phyloP scores from a whole-genome alignment of 768 basidiomycete genomes.

The Clitopilus passeckerianus region DNA sequence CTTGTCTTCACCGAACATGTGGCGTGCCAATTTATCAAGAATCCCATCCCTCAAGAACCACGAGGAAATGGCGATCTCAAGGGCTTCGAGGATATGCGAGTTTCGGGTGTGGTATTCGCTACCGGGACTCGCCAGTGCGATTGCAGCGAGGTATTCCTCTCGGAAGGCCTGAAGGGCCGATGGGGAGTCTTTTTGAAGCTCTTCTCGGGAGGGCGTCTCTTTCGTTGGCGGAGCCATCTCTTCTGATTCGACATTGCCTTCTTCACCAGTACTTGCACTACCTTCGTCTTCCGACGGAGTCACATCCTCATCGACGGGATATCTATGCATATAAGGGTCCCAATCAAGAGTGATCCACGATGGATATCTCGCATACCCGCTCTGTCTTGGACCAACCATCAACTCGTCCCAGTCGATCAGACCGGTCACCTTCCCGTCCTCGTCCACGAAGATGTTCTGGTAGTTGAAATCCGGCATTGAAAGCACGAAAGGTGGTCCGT shows the following conservation, averaged over 20 bases:
- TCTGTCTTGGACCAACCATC: conserved; percentile 10
- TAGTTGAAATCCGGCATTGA: conserved; percentile 17
- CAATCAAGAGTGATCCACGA: conserved; percentile 20
- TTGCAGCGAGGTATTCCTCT: neutral
- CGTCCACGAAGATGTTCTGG: conserved; percentile 21
- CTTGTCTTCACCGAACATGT: neutral
- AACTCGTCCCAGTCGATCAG: conserved; percentile 22
- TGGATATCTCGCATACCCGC: conserved; percentile 18
- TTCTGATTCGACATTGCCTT: neutral
- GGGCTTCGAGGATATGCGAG: neutral
- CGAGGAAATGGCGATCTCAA: neutral
- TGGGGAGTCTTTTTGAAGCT: neutral
- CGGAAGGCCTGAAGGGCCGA: neutral
- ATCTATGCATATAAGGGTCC: conserved; percentile 10
- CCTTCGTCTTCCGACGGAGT: neutral
- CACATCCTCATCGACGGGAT: neutral
- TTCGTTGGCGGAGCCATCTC: neutral
- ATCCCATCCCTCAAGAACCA: neutral
- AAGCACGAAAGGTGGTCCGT: conserved; percentile 19
- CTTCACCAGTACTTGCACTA: neutral
- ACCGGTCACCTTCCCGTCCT: conserved; percentile 15
- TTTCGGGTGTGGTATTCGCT: neutral
- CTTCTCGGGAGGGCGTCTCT: neutral
- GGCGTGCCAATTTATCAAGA: neutral
- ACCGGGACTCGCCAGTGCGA: neutral